These are phyloP conservation scores for Botrytis paeoniae DNA, from an alignment of 2,329 filamentous ascomycete genomes.

Conservation along the genomic window DNA sequence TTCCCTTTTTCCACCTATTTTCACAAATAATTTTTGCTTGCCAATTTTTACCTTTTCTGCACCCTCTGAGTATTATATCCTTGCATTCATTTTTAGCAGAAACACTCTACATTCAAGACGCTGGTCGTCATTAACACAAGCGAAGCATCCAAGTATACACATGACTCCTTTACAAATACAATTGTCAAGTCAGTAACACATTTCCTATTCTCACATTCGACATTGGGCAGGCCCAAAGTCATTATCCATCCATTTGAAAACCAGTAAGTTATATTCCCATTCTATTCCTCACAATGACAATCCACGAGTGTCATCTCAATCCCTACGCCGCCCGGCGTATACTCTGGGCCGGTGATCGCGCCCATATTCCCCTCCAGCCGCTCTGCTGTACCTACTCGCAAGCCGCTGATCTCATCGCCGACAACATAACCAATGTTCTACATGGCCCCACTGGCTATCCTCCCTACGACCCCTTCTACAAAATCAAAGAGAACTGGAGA, in stretches of 20 bases:
- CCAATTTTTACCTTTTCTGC: not conserved
- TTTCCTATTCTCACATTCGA: not conserved
- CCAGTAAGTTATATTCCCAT: not conserved
- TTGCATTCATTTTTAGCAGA: not conserved
- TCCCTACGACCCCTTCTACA: constrained; percentile 1
- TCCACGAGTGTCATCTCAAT: constrained; percentile 14
- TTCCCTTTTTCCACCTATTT: not conserved
- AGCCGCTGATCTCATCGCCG: constrained; percentile 15
- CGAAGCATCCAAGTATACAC: not conserved
- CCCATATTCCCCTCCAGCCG: not conserved
- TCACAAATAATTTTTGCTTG: not conserved
- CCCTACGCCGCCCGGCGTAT: constrained; percentile 13
- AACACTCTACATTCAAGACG: not conserved
- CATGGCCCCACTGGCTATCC: constrained; percentile 4
- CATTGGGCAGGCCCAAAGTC: constrained; percentile 11
- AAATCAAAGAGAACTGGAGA: constrained; percentile 12
- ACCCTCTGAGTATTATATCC: not conserved
- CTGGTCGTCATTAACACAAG: constrained; percentile 11
- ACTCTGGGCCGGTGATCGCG: constrained; percentile 11
- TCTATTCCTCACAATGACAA: constrained; percentile 6
- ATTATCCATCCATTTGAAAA: not conserved
- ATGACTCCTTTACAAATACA: not conserved
- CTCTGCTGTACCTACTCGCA: constrained; percentile 16
- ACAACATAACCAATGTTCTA: constrained; percentile 7
- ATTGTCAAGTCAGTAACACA: not conserved